Base-by-base conservation (phyloP, 768 basidiomycete genomes). In the Pisolithus albus region DNA sequence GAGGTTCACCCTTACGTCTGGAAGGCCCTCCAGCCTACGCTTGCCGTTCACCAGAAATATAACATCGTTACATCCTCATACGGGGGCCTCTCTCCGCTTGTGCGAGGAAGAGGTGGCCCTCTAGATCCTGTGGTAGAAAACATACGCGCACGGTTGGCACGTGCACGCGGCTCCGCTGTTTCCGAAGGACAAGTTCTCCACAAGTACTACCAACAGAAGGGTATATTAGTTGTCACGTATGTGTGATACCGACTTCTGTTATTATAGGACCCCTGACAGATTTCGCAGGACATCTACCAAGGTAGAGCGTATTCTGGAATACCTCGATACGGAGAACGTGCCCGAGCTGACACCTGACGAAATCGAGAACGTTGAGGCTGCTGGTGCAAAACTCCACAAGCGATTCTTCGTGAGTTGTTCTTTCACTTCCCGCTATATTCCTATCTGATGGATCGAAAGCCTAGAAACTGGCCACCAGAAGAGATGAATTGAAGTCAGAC, bases 1-100 rank as follows among this genome's bases (percentile, higher is more conserved):
- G 80, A 83, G 60, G 71, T 73, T 32, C 80, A 83, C 56, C 79
- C 79, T 11, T 77, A 80, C 61, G 66, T 77, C 30, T 73, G 72
- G 57, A 69, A 75, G 54, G 71, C 70, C 11, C 64, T 76, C 49
- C 60, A 66, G 36, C 60, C 70, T 4, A 59, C 62, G n/a, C 53
- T 74, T 24, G 70, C 64, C 26, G 42, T 66, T n/a, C 64, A 69
- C 44, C 61, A 70, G 50, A 34, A 70, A 55, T 52, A 74, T 42
- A 61, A 63, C 36, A 77, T 77, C 50, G 59, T 70, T 21, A 70
- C 69, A 2, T 66, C 65, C 15, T 72, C 76, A 0, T 78, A 66
- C 41, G 69, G 65, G 6, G 76, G 72, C 6, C 58, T 76, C 18
- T 64, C 70, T 0, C 71, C 77, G 13, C 41, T 78, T 40, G 56